Base-by-base conservation (phyloP, 2,329 filamentous ascomycete species). In the Metarhizium rileyi region DNA sequence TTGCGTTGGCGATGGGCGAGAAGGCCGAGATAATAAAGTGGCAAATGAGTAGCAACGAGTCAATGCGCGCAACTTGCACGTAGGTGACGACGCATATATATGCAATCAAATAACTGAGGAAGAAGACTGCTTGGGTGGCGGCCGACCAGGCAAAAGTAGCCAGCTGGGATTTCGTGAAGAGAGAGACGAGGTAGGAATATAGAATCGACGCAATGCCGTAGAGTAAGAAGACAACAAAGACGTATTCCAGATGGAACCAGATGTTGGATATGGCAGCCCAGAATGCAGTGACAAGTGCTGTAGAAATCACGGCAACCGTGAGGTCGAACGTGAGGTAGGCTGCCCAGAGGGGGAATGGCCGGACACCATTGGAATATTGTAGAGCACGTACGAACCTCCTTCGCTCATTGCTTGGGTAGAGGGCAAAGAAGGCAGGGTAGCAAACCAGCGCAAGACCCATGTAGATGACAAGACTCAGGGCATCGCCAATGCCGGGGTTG, bases 281-380 rank as follows among this genome's bases (percentile, higher is more conserved):
- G 22, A 95, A 79, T 25, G 80, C 79, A 22, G 83, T 80, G 8
- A 80, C 75, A 9, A 93, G 59, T 7, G 81, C 81, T 20, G 83
- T 82, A 25, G 82, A 78, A 14, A 63, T 49, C 14, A 94, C 62
- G 1, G 89, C 83, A 50, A 94, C 81, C 41, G 78, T 63, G 55
- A 90, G 89, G 67, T 96, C 90, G 60, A 95, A 95, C 0, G 74
- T 61, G 1, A 86, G 73, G 61, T 96, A 94, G 1, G 90, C 87
- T 5, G 87, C 67, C 90, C 91, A 96, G 2, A 96, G 72, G 1
- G 90, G 88, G 8, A 87, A 72, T 0, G 87, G 84, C 12, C 87
- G 77, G 26, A 95, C 89, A 44, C 90, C 90, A 61, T 95, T 96
- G 48, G 87, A 94, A 67, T 95, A 96, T 65, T 96, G 85, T 27